Base-by-base conservation (phyloP, 2,329 filamentous ascomycete species). In the Cercospora berteroae region DNA sequence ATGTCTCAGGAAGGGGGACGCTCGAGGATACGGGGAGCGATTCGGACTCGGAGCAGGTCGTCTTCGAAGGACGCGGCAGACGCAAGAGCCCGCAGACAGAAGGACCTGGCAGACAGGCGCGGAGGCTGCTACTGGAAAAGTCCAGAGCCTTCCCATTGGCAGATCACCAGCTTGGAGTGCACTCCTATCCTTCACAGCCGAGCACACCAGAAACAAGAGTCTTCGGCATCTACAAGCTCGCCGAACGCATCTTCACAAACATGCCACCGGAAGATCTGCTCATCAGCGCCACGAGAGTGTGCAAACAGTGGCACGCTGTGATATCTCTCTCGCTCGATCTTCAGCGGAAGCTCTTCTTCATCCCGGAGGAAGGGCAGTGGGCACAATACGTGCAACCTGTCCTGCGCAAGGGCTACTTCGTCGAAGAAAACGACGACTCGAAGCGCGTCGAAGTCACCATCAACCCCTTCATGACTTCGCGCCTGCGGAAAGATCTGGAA, bases 261-360 rank as follows among this genome's bases (percentile, higher is more conserved):
- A 65, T 70, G 52, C 52, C 68, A 58, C 48, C 66, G 25, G 33
- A 69, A n/a, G 64, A 71, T 16, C 23, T 68, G n/a, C 56, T 69
- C 12, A 7, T 60, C 64, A 44, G 33, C 13, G 64, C 55, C 25
- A 52, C 13, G n/a, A 44, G 31, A 60, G 36, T 66, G 6, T 69
- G 58, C 44, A 64, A 58, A 13, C 57, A 59, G 4, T 70, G 61
- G 60, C 42, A 31, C 9, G 50, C 36, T 5, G 58, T 59, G 7
- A 36, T 68, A 25, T 18, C 65, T 18, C 25, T 33, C 44, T 67
- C 64, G 18, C n/a, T 55, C 2, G 23, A 39, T 20, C 59, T 70
- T 4, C 68, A 67, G 42, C 61, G 69, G n/a, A 63, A 63, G 25
- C 64, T 70, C 25, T 71, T 68, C 64, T 64, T 69, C 65, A 12